Evolutionary conservation across 129 eudicot species (phyloP), one percentile per base, ranked within the genome.

Genomic region (Ambrosia trifida): DNA sequence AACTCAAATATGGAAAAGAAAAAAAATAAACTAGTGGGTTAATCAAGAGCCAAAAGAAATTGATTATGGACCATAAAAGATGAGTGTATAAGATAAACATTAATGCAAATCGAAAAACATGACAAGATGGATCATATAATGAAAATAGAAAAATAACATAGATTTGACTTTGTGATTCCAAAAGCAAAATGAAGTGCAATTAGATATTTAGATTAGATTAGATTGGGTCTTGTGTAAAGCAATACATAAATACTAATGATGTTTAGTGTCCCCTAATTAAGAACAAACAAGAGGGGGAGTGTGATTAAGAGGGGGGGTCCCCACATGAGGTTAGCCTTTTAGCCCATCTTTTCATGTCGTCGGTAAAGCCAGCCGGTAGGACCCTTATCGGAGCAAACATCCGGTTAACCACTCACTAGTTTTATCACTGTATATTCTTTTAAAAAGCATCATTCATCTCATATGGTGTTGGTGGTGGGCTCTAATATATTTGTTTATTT

Each of bases 351-450:
- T 75, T 75, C 72, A 54, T 75, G 79, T 75, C 79, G 43, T 28
- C 56, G 49, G 59, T 41, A 8, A 40, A 54, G 67, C 73, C 59
- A 58, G 79, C 60, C 68, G 35, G 79, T 66, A 71, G 79, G 79
- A 65, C 79, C 79, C 50, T 54, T 8, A 66, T 49, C 79, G 73
- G 73, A 75, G 67, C 67, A 64, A 75, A 30, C 73, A 66, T 41
- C 79, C 66, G 73, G 79, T 66, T 75, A 16, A 75, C 79, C 79
- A 75, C 79, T 75, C 66, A 75, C 67, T 54, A 66, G 66, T 54
- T 66, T 75, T 75, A 36, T 74, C 78, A 74, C 54, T 74, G 44
- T 70, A 35, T 70, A 36, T 66, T 66, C 79, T 65, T 75, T 75
- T 66, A 38, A 54, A 24, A 54, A 66, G 53, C 58, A 75, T 43